Conservation (phyloP, 1,284 basidiomycete genomes). For the Pisolithus thermaeus region DNA sequence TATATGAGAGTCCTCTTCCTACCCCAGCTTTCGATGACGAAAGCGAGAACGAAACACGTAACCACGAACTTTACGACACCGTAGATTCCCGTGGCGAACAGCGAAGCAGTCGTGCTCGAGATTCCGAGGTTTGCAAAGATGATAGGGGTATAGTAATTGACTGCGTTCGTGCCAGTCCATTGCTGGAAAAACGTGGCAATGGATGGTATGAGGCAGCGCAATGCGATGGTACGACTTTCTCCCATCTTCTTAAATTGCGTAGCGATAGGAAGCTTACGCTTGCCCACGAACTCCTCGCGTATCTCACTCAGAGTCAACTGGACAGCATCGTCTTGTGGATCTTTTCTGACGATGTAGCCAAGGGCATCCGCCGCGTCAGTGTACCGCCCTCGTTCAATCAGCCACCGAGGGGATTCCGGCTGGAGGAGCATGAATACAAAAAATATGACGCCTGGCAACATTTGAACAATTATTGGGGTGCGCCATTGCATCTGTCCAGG, state of each 20-base stretch:
- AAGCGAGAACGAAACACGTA: constrained; percentile 35
- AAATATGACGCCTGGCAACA: constrained; percentile 47
- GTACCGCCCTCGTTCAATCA: constrained; percentile 48
- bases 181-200: constrained; percentile 55
- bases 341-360: constrained; percentile 40
- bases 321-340: constrained; percentile 36
- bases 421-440: constrained; percentile 44
- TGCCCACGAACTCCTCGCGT: constrained; percentile 43
- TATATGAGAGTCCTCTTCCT: constrained; percentile 42
- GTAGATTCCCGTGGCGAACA: constrained; percentile 59
- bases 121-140: constrained; percentile 53
- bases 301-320: constrained; percentile 47
- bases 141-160: constrained; percentile 48
- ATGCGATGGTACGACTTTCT: constrained; percentile 36
- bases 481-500: constrained; percentile 45
- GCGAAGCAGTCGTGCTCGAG: constrained; percentile 40
- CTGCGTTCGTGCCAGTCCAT: constrained; percentile 56
- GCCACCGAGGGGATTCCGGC: constrained; percentile 58
- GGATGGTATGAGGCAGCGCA: constrained; percentile 47
- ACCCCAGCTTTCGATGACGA: constrained; percentile 43
- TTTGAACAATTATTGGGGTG: constrained; percentile 48
- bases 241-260: constrained; percentile 39
- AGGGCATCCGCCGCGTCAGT: constrained; percentile 47
- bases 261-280: constrained; percentile 32
- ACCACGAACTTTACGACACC: constrained; percentile 53